Evolutionary conservation across 2,329 filamentous ascomycete genomes (phyloP), one percentile per base, ranked within the genome.

Genomic region (Phialocephala subalpina): DNA sequence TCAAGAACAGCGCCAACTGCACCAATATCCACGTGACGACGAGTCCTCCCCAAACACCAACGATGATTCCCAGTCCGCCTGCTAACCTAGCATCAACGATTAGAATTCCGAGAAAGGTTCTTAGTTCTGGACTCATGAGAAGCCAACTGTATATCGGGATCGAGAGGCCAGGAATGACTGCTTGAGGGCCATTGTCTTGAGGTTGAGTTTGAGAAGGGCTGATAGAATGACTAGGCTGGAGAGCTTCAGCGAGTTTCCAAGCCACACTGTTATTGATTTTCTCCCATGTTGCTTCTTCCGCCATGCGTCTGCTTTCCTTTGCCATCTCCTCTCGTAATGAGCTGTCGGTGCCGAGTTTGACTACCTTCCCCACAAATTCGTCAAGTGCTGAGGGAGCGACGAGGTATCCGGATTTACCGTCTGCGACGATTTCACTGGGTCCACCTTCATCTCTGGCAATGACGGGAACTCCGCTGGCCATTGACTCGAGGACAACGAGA

Each of bases 181-280:
- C 47, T 35, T 53, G 45, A 20, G 57, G 9, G 18, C 29, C 22
- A 4, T 22, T 22, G 3, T 16, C 25, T 49, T 27, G n/a, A 12
- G n/a, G n/a, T 49, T 49, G 45, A 27, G n/a, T 49, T 27, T 49
- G 20, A 20, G 11, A n/a, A 20, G 22, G 25, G 5, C 27, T 35
- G 47, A 18, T 22, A n/a, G 0, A 58, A 6, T 8, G 49, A 52
- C 9, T 25, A 56, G 3, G 67, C 58, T 22, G 70, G 29, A 75
- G 58, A 20, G 67, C 69, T 36, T 85, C 82, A 2, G 83, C 79
- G 78, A 92, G 86, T 64, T 86, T 84, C 83, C 87, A 87, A 2
- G 90, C 90, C 0, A 91, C 89, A 58, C 85, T 86, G 72, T 90
- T 90, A 78, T 90, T 90, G 76, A 92, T 90, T 78, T 86, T 89